These are phyloP conservation scores for Persicaria maculosa DNA, from an alignment of 148 eudicot genomes.

Conservation along the genomic window DNA sequence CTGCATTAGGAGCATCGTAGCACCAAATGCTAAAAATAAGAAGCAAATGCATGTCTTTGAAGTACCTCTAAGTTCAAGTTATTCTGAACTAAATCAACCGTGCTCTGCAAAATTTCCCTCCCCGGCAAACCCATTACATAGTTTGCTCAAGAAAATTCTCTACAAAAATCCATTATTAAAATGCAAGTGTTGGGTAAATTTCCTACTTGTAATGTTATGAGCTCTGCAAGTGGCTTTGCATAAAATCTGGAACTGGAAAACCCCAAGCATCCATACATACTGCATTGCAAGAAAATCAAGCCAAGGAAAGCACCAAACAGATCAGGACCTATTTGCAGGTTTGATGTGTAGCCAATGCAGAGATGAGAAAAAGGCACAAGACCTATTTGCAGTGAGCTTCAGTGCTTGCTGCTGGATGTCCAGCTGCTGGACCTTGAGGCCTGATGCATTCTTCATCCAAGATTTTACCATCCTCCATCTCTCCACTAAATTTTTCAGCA, in stretches of 20 bases:
- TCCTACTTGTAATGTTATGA: conserved; percentile 72
- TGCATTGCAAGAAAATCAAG: conserved; percentile 30
- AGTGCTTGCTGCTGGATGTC: conserved; percentile 98
- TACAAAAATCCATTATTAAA: neutral
- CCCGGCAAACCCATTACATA: conserved; percentile 48
- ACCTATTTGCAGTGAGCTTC: conserved; percentile 98
- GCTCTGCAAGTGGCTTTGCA: conserved; percentile 96
- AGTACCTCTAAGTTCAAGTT: conserved; percentile 77
- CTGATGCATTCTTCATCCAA: conserved; percentile 68
- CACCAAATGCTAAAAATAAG: neutral
- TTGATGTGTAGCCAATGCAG: neutral
- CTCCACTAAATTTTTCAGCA: conserved; percentile 83
- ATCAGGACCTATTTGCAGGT: neutral
- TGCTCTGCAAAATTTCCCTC: conserved; percentile 92
- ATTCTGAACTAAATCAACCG: conserved; percentile 92
- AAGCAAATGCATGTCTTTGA: neutral
- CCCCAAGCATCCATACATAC: conserved; percentile 99
- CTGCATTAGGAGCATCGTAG: neutral
- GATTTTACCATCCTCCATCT: conserved; percentile 74
- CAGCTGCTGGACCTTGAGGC: conserved; percentile 72
- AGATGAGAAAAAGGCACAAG: conserved; percentile 12
- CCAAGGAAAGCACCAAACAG: neutral
- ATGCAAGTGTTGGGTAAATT: neutral
- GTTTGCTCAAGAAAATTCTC: neutral
- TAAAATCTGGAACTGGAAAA: conserved; percentile 94